Evolutionary conservation across 805 yeast species (phyloP), one percentile per base, ranked within the genome.

Genomic region (Candida tammaniensis): DNA sequence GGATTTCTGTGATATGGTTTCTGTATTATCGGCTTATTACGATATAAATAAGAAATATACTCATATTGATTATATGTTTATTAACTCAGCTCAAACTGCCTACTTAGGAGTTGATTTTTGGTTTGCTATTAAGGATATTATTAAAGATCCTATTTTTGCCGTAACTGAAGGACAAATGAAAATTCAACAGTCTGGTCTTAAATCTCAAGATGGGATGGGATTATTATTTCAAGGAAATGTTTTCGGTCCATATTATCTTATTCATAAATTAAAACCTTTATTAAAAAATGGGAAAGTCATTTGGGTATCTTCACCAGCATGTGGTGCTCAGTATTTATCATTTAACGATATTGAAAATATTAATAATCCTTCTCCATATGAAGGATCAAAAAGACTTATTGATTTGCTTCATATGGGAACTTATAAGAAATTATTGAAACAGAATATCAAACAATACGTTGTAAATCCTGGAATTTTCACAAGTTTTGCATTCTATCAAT

Each of bases 391-490:
- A 53, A 70, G 95, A 51, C 64, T 83, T 44, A 80, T 91, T 24
- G 98, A 93, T 57, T 68, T 89, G 36, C 59, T 88, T 26, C 98
- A 91, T 59, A 57, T 75, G 27, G 88, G 85, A 7, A 75, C 88
- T 2, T 84, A 76, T 55, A 54, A 73, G 39, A 46, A 62, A 13
- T 61, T 86, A 51, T 47, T 61, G 19, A 48, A 71, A 9, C 52
- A 70, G 33, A 83, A 80, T 1, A 74, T 91, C 31, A 68, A 64
- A 31, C 88, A 84, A 52, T 88, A 85, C 60, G 62, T 91, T 21
- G 79, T 85, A 4, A 96, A 93, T 40, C 99, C 99, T 0, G 98
- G 99, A 12, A 86, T 93, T 17, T 88, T 93, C 59, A 82, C 82
- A 15, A 82, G 94, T 34, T 81, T 81, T 42, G 82, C 94, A 3